These are phyloP conservation scores for Aspergillus saccharolyticus DNA, from an alignment of 495 filamentous ascomycete species.

Conservation along the genomic window DNA sequence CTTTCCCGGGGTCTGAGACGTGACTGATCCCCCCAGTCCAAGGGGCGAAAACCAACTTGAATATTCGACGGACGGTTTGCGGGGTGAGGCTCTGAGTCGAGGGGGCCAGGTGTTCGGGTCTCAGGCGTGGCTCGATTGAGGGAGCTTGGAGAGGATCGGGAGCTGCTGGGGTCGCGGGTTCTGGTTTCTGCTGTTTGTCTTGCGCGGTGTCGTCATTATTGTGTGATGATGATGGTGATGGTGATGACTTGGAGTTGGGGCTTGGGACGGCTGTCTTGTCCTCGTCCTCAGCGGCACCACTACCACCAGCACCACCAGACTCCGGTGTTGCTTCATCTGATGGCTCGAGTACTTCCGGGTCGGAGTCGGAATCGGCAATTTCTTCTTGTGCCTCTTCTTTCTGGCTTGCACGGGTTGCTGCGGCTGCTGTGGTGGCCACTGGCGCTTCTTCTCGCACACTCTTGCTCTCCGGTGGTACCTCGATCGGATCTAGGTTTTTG, in stretches of 20 bases:
- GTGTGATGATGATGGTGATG: not conserved
- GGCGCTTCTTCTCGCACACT: too few relatives aligned
- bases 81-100: constrained; percentile 6
- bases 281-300: too few relatives aligned
- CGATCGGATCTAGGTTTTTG: not conserved
- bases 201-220: too few relatives aligned
- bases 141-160: too few relatives aligned
- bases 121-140: not conserved
- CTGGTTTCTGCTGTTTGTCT: not conserved
- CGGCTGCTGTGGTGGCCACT: too few relatives aligned
- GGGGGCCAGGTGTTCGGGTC: not conserved
- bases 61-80: constrained; percentile 46
- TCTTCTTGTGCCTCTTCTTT: not conserved
- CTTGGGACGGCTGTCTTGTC: not conserved
- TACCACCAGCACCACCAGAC: too few relatives aligned
- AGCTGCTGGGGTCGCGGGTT: not conserved
- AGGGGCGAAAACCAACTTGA: constrained; percentile 77
- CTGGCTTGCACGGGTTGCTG: not conserved
- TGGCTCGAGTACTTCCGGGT: not conserved
- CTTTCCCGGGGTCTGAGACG: too few relatives aligned
- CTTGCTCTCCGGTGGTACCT: not conserved
- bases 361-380: not conserved
- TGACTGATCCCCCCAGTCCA: constrained; percentile 45
- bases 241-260: not conserved
- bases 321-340: not conserved